A percentile compares a stretch with the other conserved stretches of the same genome.
These are phyloP conservation scores for Gymnopilus dilepis DNA, from an alignment of 768 basidiomycete species.

Conservation along the genomic window DNA sequence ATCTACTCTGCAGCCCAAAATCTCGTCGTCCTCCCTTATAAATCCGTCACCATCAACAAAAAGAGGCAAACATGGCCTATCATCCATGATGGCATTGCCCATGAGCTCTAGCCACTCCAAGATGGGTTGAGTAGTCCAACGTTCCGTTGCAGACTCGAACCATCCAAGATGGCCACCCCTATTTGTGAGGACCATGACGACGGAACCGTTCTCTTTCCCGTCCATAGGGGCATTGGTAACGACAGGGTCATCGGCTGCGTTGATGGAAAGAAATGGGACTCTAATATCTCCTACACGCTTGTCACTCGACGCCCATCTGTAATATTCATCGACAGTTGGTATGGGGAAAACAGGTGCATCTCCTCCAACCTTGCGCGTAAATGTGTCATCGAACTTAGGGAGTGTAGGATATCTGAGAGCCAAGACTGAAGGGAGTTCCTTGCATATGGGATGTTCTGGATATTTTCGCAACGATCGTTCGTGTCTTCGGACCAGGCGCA, in stretches of 20 bases:
- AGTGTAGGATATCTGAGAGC: conserved; percentile 57
- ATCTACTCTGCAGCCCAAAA: neutral
- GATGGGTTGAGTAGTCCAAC: conserved; percentile 74
- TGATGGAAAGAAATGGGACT: conserved; percentile 78
- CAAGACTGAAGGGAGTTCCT: conserved; percentile 48
- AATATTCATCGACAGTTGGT: conserved; percentile 48
- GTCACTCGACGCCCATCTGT: conserved; percentile 61
- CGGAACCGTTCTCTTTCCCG: conserved; percentile 53
- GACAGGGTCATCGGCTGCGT: conserved; percentile 79
- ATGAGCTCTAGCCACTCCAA: conserved; percentile 68
- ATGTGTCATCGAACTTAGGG: conserved; percentile 61
- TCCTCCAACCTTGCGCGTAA: conserved; percentile 74
- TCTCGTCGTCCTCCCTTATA: neutral
- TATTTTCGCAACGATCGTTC: conserved; percentile 49
- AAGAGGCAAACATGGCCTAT: neutral
- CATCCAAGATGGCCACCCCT: conserved; percentile 85
- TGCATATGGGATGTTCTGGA: conserved; percentile 53
- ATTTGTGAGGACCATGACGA: conserved; percentile 65
- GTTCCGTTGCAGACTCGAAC: conserved; percentile 62
- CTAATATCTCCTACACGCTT: conserved; percentile 58
- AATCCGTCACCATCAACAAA: neutral
- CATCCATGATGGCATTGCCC: neutral
- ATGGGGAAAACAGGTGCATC: conserved; percentile 58
- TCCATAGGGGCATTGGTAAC: conserved; percentile 65
- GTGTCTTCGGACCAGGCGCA: conserved; percentile 59